Conservation (phyloP, 495 filamentous ascomycete species). For the Aspergillus avenaceus region DNA sequence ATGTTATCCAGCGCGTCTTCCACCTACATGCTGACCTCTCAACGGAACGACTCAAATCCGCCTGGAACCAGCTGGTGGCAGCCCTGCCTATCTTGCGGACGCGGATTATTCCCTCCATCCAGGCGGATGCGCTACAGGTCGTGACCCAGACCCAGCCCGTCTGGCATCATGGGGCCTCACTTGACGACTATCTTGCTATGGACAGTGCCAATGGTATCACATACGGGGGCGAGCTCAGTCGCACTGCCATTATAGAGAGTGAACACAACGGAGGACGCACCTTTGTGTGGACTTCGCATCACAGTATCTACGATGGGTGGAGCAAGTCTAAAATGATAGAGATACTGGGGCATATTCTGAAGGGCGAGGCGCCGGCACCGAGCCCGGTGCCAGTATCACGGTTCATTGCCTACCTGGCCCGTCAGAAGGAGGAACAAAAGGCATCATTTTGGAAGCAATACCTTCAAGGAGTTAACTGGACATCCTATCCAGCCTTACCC, state of each 20-base stretch:
- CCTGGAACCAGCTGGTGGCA: slow-evolving; percentile 39
- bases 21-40: slow-evolving; percentile 31
- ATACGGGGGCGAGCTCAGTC: background rate
- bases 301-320: background rate
- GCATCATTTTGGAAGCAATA: no score
- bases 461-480: no score
- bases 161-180: background rate
- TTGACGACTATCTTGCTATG: background rate
- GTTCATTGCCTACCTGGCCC: no score
- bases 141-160: background rate
- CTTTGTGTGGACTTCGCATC: background rate
- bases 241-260: background rate
- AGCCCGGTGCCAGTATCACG: no score
- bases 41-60: slow-evolving; percentile 36
- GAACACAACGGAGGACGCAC: background rate
- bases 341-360: no score
- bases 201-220: background rate
- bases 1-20: slow-evolving; percentile 32
- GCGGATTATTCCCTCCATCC: background rate
- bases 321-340: background rate
- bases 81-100: background rate
- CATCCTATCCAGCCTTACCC: no score
- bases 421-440: no score
- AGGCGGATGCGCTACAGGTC: background rate
- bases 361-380: no score